Conservation (phyloP, 768 basidiomycete genomes). For the Leccinum longicurvipes region DNA sequence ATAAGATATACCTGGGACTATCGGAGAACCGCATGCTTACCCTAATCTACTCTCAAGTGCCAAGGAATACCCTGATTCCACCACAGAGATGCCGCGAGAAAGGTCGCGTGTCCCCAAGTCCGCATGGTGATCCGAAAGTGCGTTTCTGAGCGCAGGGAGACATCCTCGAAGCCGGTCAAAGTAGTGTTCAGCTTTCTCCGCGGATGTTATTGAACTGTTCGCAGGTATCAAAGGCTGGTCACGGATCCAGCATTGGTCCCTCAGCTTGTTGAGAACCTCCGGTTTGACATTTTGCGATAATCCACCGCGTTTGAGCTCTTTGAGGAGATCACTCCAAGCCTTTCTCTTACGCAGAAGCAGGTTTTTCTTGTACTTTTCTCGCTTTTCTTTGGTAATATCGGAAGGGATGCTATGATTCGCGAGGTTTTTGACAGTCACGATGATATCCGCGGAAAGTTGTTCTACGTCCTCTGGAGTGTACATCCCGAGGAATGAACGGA, state of each 20-base stretch:
- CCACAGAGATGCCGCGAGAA: constrained; percentile 68
- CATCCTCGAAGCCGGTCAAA: constrained; percentile 59
- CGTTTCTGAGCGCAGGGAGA: constrained; percentile 63
- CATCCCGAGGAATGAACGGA: constrained; percentile 42
- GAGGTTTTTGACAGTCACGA: constrained; percentile 57
- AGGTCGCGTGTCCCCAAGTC: constrained; percentile 89
- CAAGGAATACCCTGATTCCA: constrained; percentile 75
- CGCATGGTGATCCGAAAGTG: constrained; percentile 65
- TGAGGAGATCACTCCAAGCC: constrained; percentile 87
- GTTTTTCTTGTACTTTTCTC: constrained; percentile 64
- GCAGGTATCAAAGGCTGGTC: constrained; percentile 50
- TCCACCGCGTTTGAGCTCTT: constrained; percentile 80
- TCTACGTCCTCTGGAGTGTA: constrained; percentile 46
- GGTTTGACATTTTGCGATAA: constrained; percentile 70
- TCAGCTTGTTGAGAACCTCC: constrained; percentile 56
- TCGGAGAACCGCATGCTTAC: constrained; percentile 44
- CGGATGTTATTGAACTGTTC: constrained; percentile 18
- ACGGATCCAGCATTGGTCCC: constrained; percentile 58
- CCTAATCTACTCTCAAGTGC: constrained; percentile 59
- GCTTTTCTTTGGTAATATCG: constrained; percentile 45
- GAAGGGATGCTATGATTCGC: constrained; percentile 42
- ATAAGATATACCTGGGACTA: not conserved
- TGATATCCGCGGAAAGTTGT: constrained; percentile 58
- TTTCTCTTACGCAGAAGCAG: constrained; percentile 80
- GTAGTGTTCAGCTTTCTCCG: constrained; percentile 56